Base-by-base conservation (phyloP, 176 grass and related monocot genomes). In the Triticum monococcum region DNA sequence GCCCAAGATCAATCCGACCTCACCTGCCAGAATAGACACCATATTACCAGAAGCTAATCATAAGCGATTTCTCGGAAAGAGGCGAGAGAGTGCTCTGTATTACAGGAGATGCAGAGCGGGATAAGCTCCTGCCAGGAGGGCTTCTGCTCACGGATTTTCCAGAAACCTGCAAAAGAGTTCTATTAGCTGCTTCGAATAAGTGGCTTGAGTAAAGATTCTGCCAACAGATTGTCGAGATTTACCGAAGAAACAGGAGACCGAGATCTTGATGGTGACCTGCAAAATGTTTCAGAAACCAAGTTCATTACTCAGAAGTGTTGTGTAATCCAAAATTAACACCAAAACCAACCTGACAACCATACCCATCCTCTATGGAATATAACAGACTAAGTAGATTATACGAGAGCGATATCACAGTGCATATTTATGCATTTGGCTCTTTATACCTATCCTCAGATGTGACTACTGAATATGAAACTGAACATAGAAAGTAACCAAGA, bases 101-200 rank as follows among this genome's bases (percentile, higher is more conserved):
- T 87, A 90, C 89, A 73, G 79, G 84, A 57, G 89, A 90, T 37
- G 36, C 36, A 20, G 84, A 90, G 16, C 4, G 40, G 52, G 89
- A 87, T 60, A 86, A 1, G 56, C 84, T 90, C 68, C 89, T 79
- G 87, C 81, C 73, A 65, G 56, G 78, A 43, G 84, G 89, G 84
- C 84, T 90, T 79, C 64, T 83, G 73, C 89, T 68, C 4, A 12
- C 57, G 35, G 79, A 90, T 87, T 80, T 87, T 73, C 80, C 89
- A 26, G 79, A 82, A 18, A 41, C 64, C 89, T 90, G 59, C 45
- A 74, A 65, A 26, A 67, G 13, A 66, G 25, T 9, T 32, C 18
- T 33, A 68, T 76, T 43, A 83, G 54, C 46, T 56, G 9, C 72
- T 59, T 25, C 68, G 33, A 68, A 80, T 5, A 90, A 72, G 25